A percentile compares a stretch with the other conserved stretches of the same genome.
Conservation (phyloP, 108 stramenopile genomes). For the Aurantiochytrium sp. region DNA sequence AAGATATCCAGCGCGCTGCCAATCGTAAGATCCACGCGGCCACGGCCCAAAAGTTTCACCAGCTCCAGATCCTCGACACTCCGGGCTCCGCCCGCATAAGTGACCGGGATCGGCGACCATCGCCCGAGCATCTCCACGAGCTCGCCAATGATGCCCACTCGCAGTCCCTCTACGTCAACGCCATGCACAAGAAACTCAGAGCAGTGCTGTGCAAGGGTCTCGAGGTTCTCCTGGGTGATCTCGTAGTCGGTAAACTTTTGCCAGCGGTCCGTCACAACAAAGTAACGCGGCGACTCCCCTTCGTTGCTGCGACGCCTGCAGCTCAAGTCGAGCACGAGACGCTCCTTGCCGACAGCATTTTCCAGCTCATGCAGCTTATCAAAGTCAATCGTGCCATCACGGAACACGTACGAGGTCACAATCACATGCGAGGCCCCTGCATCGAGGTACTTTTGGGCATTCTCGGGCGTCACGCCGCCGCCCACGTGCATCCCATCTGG, state of each 20-base stretch:
- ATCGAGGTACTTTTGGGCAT: slow-evolving; percentile 72
- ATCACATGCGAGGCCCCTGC: slow-evolving; percentile 86
- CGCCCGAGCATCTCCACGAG: slow-evolving; percentile 73
- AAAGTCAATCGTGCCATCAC: slow-evolving; percentile 67
- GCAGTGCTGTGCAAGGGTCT: slow-evolving; percentile 65
- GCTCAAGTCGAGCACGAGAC: slow-evolving; percentile 82
- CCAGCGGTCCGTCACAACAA: slow-evolving; percentile 85
- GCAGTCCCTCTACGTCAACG: slow-evolving; percentile 92
- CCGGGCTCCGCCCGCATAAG: slow-evolving; percentile 94
- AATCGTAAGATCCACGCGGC: slow-evolving; percentile 87
- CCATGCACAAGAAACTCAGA: slow-evolving; percentile 95
- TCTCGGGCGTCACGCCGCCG: slow-evolving; percentile 77
- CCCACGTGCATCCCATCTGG: slow-evolving; percentile 86
- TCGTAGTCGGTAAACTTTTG: slow-evolving; percentile 77
- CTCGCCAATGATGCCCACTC: slow-evolving; percentile 85
- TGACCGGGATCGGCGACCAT: slow-evolving; percentile 77
- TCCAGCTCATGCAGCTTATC: slow-evolving; percentile 64
- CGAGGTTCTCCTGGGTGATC: slow-evolving; percentile 60
- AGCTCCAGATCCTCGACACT: slow-evolving; percentile 73
- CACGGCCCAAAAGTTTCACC: slow-evolving; percentile 71
- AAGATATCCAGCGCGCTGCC: slow-evolving; percentile 95
- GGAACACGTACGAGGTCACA: slow-evolving; percentile 88
- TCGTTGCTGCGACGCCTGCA: slow-evolving; percentile 60
- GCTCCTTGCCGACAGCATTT: slow-evolving; percentile 61
- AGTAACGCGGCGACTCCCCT: slow-evolving; percentile 60